Evolutionary conservation across 371 early-diverging fungal species (phyloP), one percentile per base, ranked within the genome.

Genomic region (Amoeboaphelidium protococcarum): DNA sequence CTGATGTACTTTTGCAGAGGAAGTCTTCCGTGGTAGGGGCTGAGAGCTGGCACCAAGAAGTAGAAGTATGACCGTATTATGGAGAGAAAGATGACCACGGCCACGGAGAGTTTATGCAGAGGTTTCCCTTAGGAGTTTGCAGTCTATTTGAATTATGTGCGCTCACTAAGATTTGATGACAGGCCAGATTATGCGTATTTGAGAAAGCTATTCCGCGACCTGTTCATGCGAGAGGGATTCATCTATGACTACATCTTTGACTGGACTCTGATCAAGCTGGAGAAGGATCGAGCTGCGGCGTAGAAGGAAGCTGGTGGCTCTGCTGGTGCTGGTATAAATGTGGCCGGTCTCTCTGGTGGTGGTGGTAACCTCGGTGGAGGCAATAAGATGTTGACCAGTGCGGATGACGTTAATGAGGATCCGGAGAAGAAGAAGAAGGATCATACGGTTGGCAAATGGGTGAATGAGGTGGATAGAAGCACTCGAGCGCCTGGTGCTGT

Each of bases 1-100:
- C 71, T 99, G 45, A 86, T 99, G 80, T 99, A 99, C 70, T 96
- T 99, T 55, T 77, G 81, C 50, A 82, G 98, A 50, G 99, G 99
- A 6, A 80, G 78, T 25, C 69, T 99, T 44, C 99, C 99, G 46
- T 99, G 99, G 99, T 98, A 98, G 63, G 99, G 99, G 19, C 65
- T 98, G 44, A 86, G 85, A 63, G 98, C 94, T 13, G 86, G 80
- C 2, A 92, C 87, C 42, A 98, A 97, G 68, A 82, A 85, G 64
- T 89, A 96, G 67, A 99, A 98, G 71, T 98, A 95, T 65, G 94
- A 95, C 58, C 80, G 85, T 46, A 99, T 99, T 59, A 86, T 88
- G 84, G 92, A 98, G 56, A 92, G 84, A 75, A 99, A 99, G 67
- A 86, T 89, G 86, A 85, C 81, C 2, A 92, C 96, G 13, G 80